A percentile compares a stretch with the other conserved stretches of the same genome.
These are phyloP conservation scores for Penicillium simplicissimum DNA, from an alignment of 495 filamentous ascomycete genomes.

Conservation along the genomic window DNA sequence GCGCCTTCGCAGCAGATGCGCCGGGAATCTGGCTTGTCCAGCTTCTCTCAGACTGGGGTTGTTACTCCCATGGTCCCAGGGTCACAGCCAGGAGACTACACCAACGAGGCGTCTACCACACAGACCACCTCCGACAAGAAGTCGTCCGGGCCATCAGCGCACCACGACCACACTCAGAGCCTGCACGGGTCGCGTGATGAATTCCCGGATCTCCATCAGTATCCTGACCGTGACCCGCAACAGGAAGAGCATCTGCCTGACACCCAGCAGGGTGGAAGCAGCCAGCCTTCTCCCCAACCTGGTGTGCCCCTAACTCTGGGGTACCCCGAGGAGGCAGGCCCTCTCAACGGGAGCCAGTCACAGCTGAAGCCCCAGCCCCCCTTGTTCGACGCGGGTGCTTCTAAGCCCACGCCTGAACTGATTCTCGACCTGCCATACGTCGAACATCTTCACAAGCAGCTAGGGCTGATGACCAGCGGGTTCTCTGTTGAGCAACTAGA, in stretches of 20 bases:
- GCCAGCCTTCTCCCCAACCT: slow-evolving; percentile 37
- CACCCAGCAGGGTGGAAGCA: slow-evolving; percentile 46
- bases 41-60: slow-evolving; percentile 67
- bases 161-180: slow-evolving; percentile 61
- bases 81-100: slow-evolving; percentile 71
- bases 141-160: slow-evolving; percentile 51
- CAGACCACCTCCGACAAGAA: slow-evolving; percentile 79
- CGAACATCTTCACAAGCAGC: slow-evolving; percentile 53
- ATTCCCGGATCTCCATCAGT: slow-evolving; percentile 31
- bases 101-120: slow-evolving; percentile 83
- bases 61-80: slow-evolving; percentile 75
- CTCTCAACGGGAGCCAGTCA: slow-evolving; percentile 40
- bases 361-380: slow-evolving; percentile 48
- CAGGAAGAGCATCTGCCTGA: slow-evolving; percentile 50
- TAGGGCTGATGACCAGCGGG: slow-evolving; percentile 69
- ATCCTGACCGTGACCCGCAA: slow-evolving; percentile 45
- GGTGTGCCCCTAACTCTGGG: slow-evolving; percentile 19
- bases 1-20: slow-evolving; percentile 54
- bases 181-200: slow-evolving; percentile 30
- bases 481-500: slow-evolving; percentile 92
- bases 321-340: slow-evolving; percentile 33
- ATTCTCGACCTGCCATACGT: slow-evolving; percentile 60
- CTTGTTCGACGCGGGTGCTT: slow-evolving; percentile 41
- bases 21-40: slow-evolving; percentile 49
- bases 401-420: slow-evolving; percentile 39